phyloP scores from a whole-genome alignment of 148 eudicot genomes.

The Chenopodium suecicum region DNA sequence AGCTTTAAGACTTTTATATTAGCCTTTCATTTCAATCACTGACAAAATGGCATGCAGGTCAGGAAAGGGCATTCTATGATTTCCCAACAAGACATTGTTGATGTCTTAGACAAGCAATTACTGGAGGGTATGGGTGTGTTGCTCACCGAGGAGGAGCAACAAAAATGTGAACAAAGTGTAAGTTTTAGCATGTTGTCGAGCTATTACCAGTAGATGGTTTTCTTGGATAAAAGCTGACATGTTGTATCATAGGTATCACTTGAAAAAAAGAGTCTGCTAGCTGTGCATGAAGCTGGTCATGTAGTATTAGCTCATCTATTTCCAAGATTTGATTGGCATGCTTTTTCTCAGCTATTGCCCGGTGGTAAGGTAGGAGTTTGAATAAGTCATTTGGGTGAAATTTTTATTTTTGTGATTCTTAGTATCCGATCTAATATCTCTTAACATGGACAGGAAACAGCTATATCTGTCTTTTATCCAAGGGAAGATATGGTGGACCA shows the following conservation, averaged over 20 bases:
- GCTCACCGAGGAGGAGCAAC: slow-evolving; percentile 95
- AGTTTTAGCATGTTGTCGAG: slow-evolving; percentile 15
- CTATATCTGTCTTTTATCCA: slow-evolving; percentile 87
- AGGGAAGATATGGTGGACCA: slow-evolving; percentile 85
- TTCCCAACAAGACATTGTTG: slow-evolving; percentile 76
- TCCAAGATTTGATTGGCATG: slow-evolving; percentile 97
- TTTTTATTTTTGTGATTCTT: not conserved
- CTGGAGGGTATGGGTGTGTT: slow-evolving; percentile 99
- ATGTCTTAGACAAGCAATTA: slow-evolving; percentile 86
- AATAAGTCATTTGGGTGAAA: not conserved
- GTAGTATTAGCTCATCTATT: slow-evolving; percentile 86
- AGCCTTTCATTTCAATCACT: not conserved
- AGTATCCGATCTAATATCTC: not conserved
- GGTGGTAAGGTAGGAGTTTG: slow-evolving; percentile 75
- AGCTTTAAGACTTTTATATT: not conserved
- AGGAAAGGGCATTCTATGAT: slow-evolving; percentile 84
- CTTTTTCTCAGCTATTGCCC: slow-evolving; percentile 94
- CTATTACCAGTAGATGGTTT: not conserved
- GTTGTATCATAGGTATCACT: slow-evolving; percentile 49
- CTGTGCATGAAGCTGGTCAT: slow-evolving; percentile 98
- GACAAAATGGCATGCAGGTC: slow-evolving; percentile 47
- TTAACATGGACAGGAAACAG: slow-evolving; percentile 73
- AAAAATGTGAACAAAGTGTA: slow-evolving; percentile 82
- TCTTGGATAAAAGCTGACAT: slow-evolving; percentile 3
- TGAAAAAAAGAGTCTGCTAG: slow-evolving; percentile 79